phyloP scores from a whole-genome alignment of 495 filamentous ascomycete species.

The Opeltia flavorubescens region DNA sequence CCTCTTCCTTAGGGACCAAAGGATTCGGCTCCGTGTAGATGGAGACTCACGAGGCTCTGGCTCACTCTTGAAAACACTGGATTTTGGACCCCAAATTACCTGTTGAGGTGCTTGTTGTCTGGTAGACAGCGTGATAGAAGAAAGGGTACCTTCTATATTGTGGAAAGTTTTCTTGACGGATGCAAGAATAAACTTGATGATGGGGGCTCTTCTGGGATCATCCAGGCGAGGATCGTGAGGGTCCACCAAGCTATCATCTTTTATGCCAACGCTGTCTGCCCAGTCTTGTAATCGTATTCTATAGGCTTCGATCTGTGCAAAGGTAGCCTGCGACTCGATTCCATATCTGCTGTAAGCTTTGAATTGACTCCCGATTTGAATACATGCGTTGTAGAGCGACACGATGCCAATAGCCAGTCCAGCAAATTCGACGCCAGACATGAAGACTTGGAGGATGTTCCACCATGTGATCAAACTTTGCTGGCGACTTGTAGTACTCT shows the following conservation, averaged over 20 bases:
- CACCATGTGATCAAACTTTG: no score
- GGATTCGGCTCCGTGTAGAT: neutral
- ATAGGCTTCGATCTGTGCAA: neutral
- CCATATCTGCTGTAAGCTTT: neutral
- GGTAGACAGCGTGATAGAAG: neutral
- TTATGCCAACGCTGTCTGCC: conserved; percentile 3
- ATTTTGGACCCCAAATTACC: no score
- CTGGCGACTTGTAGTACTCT: no score
- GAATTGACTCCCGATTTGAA: conserved; percentile 1
- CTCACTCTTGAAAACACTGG: no score
- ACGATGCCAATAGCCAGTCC: conserved; percentile 2
- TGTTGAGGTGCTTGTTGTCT: conserved; percentile 1
- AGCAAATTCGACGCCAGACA: no score
- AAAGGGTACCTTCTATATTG: neutral
- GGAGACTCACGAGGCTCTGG: neutral
- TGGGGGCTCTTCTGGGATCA: neutral
- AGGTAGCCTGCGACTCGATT: neutral
- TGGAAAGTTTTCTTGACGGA: neutral
- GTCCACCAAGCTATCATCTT: neutral
- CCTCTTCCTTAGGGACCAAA: neutral
- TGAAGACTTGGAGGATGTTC: no score
- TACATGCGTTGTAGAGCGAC: conserved; percentile 2
- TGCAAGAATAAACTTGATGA: neutral
- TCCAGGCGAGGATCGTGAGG: conserved; percentile 1
- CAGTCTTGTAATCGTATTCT: conserved; percentile 2